Percentiles rank a stretch among this genome's conserved stretches.
phyloP scores from a whole-genome alignment of 495 filamentous ascomycete genomes.

The Aspergillus saccharolyticus region DNA sequence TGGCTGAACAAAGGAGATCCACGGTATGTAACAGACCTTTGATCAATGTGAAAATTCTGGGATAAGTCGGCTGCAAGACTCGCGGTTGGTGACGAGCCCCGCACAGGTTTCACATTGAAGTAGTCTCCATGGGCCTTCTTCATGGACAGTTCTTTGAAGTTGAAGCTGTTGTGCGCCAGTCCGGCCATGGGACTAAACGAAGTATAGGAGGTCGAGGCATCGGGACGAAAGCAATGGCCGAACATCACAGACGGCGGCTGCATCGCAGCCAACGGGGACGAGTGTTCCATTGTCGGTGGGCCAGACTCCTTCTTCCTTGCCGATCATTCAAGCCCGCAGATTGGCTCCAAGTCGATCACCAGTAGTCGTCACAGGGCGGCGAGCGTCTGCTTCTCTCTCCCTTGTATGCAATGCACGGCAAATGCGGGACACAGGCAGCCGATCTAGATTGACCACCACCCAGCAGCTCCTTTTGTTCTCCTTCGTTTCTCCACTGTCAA shows the following conservation, averaged over 20 bases:
- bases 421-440: slow-evolving; percentile 8
- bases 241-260: slow-evolving; percentile 66
- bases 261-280: slow-evolving; percentile 92
- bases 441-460: slow-evolving; percentile 7
- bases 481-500: slow-evolving; percentile 11
- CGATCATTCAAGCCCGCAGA: not conserved
- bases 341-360: not conserved
- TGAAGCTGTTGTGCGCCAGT: slow-evolving; percentile 61
- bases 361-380: not conserved
- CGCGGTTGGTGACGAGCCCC: slow-evolving; percentile 83
- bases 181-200: slow-evolving; percentile 45
- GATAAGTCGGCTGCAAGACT: slow-evolving; percentile 90
- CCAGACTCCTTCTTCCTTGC: slow-evolving; percentile 2
- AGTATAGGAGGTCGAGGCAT: slow-evolving; percentile 47
- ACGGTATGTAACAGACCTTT: slow-evolving; percentile 55
- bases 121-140: slow-evolving; percentile 54
- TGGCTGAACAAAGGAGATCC: slow-evolving; percentile 1
- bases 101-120: slow-evolving; percentile 74
- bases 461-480: slow-evolving; percentile 7
- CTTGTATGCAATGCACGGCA: slow-evolving; percentile 22
- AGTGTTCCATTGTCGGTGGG: slow-evolving; percentile 68
- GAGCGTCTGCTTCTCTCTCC: slow-evolving; percentile 17
- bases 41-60: slow-evolving; percentile 92
- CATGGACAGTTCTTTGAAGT: slow-evolving; percentile 70
- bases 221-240: slow-evolving; percentile 50